phyloP scores from a whole-genome alignment of 2,329 filamentous ascomycete genomes.

The Xylaria digitata region DNA sequence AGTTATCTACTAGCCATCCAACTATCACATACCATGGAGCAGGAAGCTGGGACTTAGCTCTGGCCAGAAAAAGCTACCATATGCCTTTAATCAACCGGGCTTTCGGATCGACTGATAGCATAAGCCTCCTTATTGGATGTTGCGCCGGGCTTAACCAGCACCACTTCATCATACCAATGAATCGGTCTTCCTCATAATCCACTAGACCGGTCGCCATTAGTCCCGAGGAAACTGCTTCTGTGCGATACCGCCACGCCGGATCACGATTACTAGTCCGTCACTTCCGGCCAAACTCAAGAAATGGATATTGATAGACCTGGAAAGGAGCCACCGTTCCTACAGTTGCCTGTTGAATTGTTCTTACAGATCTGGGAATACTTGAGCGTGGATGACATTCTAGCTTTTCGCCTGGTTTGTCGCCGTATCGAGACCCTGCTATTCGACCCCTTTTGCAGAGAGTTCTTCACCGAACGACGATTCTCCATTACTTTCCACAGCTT shows the following conservation, averaged over 20 bases:
- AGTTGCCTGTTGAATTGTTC: constrained; percentile 42
- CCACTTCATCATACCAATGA: not conserved
- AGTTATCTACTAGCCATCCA: constrained; percentile 6
- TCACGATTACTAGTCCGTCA: not conserved
- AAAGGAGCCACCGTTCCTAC: constrained; percentile 39
- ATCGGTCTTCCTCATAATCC: not conserved
- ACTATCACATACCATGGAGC: constrained; percentile 5
- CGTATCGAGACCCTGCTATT: constrained; percentile 39
- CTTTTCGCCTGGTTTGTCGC: constrained; percentile 42
- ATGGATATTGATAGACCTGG: constrained; percentile 28
- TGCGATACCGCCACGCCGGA: not conserved
- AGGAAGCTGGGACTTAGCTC: not conserved
- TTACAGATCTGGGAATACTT: constrained; percentile 42
- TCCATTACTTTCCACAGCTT: constrained; percentile 44
- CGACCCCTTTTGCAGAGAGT: constrained; percentile 42
- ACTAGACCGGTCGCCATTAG: not conserved
- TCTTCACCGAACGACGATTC: constrained; percentile 44
- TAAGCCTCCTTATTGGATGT: not conserved
- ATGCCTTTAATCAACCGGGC: not conserved
- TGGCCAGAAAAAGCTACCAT: not conserved
- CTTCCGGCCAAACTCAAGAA: not conserved
- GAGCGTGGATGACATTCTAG: constrained; percentile 38
- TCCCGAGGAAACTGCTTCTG: not conserved
- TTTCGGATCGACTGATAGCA: not conserved
- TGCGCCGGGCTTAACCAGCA: not conserved